Evolutionary conservation across 2,329 filamentous ascomycete species (phyloP).

Genomic region (Fusarium verrucosum): DNA sequence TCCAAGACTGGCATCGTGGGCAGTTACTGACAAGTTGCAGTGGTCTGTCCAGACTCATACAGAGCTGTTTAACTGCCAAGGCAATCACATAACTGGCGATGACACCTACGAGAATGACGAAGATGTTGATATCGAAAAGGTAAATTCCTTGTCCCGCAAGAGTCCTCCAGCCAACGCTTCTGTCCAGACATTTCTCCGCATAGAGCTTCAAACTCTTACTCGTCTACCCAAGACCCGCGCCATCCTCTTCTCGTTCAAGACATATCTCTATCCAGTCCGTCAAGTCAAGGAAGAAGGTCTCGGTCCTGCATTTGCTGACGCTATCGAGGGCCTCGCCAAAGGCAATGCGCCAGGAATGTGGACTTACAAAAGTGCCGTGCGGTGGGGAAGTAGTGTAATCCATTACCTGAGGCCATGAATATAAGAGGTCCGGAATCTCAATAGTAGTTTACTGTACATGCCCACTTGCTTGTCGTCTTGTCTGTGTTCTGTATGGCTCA

Average conservation of each 20-base stretch:
- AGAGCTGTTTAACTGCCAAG: constrained; percentile 29
- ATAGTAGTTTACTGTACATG: not conserved
- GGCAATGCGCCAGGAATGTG: constrained; percentile 37
- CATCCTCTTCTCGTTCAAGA: constrained; percentile 34
- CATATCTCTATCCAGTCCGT: constrained; percentile 30
- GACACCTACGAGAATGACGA: constrained; percentile 15
- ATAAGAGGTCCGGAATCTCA: not conserved
- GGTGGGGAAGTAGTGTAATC: constrained; percentile 28
- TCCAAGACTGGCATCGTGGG: fast-evolving
- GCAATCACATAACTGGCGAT: constrained; percentile 29
- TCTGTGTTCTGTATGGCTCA: not conserved
- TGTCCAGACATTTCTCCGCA: constrained; percentile 27
- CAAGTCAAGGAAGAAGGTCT: constrained; percentile 27
- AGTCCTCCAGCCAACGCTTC: not conserved
- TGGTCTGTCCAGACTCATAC: constrained; percentile 39
- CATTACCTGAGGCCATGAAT: constrained; percentile 23
- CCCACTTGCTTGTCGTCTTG: too few relatives aligned
- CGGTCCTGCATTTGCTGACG: constrained; percentile 29
- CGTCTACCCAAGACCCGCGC: constrained; percentile 29
- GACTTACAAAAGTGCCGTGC: constrained; percentile 32
- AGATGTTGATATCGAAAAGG: constrained; percentile 19
- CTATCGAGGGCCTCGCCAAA: constrained; percentile 27
- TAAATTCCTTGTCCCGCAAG: fast-evolving
- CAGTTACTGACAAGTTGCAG: constrained; percentile 5
- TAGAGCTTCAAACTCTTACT: constrained; percentile 28